Evolutionary conservation across 1,284 basidiomycete genomes (phyloP).

Genomic region (Cutaneotrichosporon cutaneum): DNA sequence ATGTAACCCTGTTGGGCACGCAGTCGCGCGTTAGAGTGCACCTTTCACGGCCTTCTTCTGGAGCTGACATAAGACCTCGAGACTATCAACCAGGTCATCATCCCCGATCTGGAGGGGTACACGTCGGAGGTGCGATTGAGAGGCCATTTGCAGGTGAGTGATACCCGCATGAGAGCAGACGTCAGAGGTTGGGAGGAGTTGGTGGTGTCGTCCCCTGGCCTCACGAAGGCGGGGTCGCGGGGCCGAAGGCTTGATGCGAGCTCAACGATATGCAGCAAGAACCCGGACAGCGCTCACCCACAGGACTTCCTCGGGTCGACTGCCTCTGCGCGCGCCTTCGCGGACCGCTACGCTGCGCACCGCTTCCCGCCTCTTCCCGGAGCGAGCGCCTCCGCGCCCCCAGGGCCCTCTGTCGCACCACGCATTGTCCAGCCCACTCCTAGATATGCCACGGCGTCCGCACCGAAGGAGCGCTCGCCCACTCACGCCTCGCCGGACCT

Average conservation of each 20-base stretch:
- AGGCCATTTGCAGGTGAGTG: constrained; percentile 44
- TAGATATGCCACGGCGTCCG: background rate
- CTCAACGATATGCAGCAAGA: too few species aligned
- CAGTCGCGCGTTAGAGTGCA: background rate
- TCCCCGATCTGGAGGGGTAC: constrained; percentile 46
- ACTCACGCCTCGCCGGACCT: background rate
- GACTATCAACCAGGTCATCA: constrained; percentile 42
- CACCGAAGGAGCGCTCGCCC: background rate
- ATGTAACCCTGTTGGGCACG: too few species aligned
- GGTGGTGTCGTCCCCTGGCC: too few species aligned
- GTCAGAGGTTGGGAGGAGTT: too few species aligned
- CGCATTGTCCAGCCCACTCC: constrained; percentile 5
- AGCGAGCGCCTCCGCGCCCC: constrained; percentile 5
- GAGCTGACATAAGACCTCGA: constrained; percentile 40
- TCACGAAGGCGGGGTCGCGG: too few species aligned
- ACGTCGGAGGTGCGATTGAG: constrained; percentile 36
- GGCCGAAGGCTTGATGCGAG: background rate
- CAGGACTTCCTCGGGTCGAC: constrained; percentile 50
- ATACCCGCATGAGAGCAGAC: too few species aligned
- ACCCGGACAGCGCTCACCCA: background rate
- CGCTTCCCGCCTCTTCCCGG: constrained; percentile 39
- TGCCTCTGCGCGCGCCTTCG: constrained; percentile 41
- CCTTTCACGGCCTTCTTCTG: background rate
- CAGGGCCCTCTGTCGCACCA: background rate
- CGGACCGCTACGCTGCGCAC: constrained; percentile 36